Evolutionary conservation across 2,329 filamentous ascomycete species (phyloP), one percentile per base, ranked within the genome.

Genomic region (Elsinoe batatas): DNA sequence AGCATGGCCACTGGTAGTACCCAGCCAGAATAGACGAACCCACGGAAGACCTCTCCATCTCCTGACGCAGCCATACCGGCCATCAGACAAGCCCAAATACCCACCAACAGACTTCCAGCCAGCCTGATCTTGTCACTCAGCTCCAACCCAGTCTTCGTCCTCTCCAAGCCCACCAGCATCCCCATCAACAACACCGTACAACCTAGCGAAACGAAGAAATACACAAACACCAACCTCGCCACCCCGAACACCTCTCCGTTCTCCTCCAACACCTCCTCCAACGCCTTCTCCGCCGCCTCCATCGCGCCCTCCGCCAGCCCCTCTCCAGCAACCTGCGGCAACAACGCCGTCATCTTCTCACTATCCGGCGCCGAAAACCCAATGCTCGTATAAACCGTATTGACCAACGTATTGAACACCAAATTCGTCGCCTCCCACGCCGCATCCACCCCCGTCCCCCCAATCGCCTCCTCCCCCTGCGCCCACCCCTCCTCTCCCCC

Each of bases 1-100:
- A 68, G 47, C 17, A 62, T 64, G 13, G 67, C 59, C 1, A 64
- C 66, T 17, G 66, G 66, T 26, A 69, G 60, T 57, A 68, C 63
- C 65, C 66, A 68, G 12, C 63, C 56, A 47, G 62, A 64, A 8
- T 47, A 44, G 37, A 64, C 38, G 44, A 62, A 68, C 10, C 61
- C 61, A 6, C 37, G 59, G 50, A 61, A 46, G 2, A 40, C 22
- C 6, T 49, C 43, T 2, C 50, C 50, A 43, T 60, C 62, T n/a
- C 58, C 61, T n/a, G 67, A 46, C 18, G 63, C 37, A 30, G 35
- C 57, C 3, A 60, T 57, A 17, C 35, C 40, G 17, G 42, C 50
- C 40, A 69, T 47, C 1, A 69, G 56, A 20, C 59, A 61, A n/a
- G 68, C 49, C 2, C 57, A 63, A 6, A 65, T 8, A 12, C 67